Evolutionary conservation across 2,329 filamentous ascomycete genomes (phyloP), one percentile per base, ranked within the genome.

Genomic region (Venturia carpophila): DNA sequence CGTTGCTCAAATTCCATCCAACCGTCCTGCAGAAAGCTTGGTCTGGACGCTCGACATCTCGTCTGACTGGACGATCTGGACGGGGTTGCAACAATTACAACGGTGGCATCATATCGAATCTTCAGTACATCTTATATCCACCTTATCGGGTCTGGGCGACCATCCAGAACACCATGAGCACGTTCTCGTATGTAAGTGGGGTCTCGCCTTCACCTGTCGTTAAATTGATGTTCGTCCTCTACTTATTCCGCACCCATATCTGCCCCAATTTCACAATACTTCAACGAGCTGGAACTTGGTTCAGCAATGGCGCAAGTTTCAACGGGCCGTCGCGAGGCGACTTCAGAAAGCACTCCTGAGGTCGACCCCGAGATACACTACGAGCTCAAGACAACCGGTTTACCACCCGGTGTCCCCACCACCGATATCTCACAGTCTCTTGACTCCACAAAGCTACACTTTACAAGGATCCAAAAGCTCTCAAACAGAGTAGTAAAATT

Each of bases 151-250:
- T 37, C 52, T 27, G 19, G 52, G 52, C 52, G n/a, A n/a, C 49
- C 49, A 15, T 55, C 11, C n/a, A 30, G n/a, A 37, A 21, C 15
- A 58, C 37, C 13, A 27, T 37, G 52, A 58, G 52, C 52, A 58
- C 52, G 30, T 58, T 58, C 52, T 58, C 6, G 17, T 58, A 34
- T 58, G 52, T 58, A 58, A 37, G 52, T 58, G 52, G 52, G 52
- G 52, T 58, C 27, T 30, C 17, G 27, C 11, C 52, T 58, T 39
- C 19, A 11, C 52, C 27, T 58, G 15, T 19, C 30, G 9, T 24
- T 27, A 34, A 37, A n/a, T 58, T 13, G 10, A 37, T 21, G 15
- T 9, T 58, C 52, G 30, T 37, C 15, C 37, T 37, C 21, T 9
- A 19, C 30, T 15, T 34, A 10, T 58, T 58, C 52, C n/a, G 30